These are phyloP conservation scores for Toxoplasma gondii DNA, from an alignment of 169 alveolate species.

Conservation along the genomic window DNA sequence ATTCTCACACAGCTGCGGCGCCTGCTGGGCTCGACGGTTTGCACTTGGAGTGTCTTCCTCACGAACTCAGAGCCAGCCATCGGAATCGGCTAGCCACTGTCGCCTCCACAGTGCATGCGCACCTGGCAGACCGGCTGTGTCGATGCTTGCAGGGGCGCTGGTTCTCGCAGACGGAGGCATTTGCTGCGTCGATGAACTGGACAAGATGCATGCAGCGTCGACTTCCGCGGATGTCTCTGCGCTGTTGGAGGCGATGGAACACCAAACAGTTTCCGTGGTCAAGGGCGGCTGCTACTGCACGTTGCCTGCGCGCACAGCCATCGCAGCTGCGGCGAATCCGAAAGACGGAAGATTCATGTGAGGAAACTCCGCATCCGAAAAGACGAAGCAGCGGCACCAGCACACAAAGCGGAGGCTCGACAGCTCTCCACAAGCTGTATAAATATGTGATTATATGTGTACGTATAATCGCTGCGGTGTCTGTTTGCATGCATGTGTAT, in stretches of 20 bases:
- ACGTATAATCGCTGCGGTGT: too few relatives aligned
- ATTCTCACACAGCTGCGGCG: too few relatives aligned
- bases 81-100: too few relatives aligned
- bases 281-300: conserved; percentile 54
- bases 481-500: not conserved
- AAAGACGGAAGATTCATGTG: conserved; percentile 37
- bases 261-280: conserved; percentile 92
- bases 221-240: conserved; percentile 85
- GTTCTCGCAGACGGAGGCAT: conserved; percentile 95
- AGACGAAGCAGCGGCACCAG: not conserved
- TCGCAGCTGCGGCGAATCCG: conserved; percentile 46
- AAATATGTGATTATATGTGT: not conserved
- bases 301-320: conserved; percentile 43
- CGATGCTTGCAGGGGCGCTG: conserved; percentile 89
- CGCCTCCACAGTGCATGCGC: too few relatives aligned
- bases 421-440: too few relatives aligned
- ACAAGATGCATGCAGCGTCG: conserved; percentile 68
- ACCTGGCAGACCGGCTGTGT: too few relatives aligned
- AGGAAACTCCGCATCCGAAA: not conserved
- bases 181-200: conserved; percentile 86
- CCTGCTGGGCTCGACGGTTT: too few relatives aligned
- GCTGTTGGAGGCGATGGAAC: conserved; percentile 95
- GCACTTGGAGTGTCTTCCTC: too few relatives aligned
- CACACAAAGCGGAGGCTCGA: too few relatives aligned
- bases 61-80: too few relatives aligned